Evolutionary conservation across 2,329 filamentous ascomycete genomes (phyloP), one percentile per base, ranked within the genome.

Genomic region (Falciphora oryzae): DNA sequence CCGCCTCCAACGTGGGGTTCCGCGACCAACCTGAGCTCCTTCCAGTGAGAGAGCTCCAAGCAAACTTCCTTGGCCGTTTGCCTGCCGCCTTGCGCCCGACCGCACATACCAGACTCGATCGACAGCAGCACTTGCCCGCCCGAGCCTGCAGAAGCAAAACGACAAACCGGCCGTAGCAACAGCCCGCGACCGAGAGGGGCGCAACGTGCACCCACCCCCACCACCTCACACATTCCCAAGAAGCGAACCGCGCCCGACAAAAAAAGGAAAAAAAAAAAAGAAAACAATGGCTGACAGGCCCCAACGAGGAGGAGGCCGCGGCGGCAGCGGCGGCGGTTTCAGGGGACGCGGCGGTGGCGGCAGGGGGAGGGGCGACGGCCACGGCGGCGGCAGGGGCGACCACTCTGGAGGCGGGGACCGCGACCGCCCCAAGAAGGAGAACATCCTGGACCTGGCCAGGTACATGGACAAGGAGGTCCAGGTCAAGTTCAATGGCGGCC

Each of bases 381-480:
- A 62, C 38, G 35, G 53, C 61, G 28, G 44, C 27, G 50, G 61
- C 28, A 35, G 50, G 16, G 53, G 25, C 29, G 31, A 57, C 50
- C 27, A 63, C 61, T 25, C 50, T 18, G 77, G 83, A 66, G 79
- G 65, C 61, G 44, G 44, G 16, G 65, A 87, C 87, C 61, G 62
- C 25, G 91, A 96, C 78, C 86, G 89, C 71, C 92, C 93, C 67
- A 97, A 97, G 87, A 98, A 98, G 83, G 95, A 99, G 79, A 98
- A 97, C 76, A 99, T 99, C 72, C 86, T 99, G 64, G 94, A 99
- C 74, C 78, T 99, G 72, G 87, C 84, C 75, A 97, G 97, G 80
- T 99, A 98, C 78, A 93, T 97, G 90, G 93, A 99, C 78, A 96
- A 97, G 85, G 85, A 90, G 74, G 92, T 99, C 70, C 90, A 85